Evolutionary conservation across 2,329 filamentous ascomycete species (phyloP), one percentile per base, ranked within the genome.

Genomic region (Colletotrichum sp.): DNA sequence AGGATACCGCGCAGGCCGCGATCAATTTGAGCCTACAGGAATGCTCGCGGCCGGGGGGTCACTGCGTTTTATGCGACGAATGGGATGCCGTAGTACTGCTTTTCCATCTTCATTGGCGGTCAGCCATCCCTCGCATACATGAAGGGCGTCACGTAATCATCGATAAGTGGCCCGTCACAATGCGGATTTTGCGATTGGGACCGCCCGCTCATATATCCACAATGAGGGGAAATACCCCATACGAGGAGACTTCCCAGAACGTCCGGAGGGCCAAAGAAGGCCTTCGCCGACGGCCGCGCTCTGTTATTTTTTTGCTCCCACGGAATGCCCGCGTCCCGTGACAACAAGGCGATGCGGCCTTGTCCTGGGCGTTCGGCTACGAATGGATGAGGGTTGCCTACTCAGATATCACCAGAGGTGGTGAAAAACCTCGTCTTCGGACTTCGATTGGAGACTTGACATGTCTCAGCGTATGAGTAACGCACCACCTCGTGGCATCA

Each of bases 401-500:
- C 57, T 76, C 71, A 25, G 52, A 27, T 44, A 69, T 76, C 60
- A 57, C 63, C 39, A 67, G 5, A 67, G 39, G 61, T 66, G 60
- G 39, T 55, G 30, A 6, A 55, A 52, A 67, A 75, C 16, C 15
- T 66, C 66, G 36, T 57, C 32, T 75, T 59, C 15, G 66, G 28
- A 16, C 39, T 59, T 75, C 34, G 34, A 76, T 75, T 71, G 74
- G 74, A 75, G 67, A 65, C 32, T 63, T n/a, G 52, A 30, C 22
- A 34, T 65, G 68, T 76, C 63, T 63, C 19, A 71, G 66, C 36
- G 59, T 55, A 25, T 66, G 32, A 75, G 66, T 63, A 66, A 16
- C 72, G 71, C 72, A 76, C 72, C 72, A 76, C 44, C 71, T 67
- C 61, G 59, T 73, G 65, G 70, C 74, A 75, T 71, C 61, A 68